phyloP scores from a whole-genome alignment of 148 eudicot genomes.

The Vaccinium corymbosum region DNA sequence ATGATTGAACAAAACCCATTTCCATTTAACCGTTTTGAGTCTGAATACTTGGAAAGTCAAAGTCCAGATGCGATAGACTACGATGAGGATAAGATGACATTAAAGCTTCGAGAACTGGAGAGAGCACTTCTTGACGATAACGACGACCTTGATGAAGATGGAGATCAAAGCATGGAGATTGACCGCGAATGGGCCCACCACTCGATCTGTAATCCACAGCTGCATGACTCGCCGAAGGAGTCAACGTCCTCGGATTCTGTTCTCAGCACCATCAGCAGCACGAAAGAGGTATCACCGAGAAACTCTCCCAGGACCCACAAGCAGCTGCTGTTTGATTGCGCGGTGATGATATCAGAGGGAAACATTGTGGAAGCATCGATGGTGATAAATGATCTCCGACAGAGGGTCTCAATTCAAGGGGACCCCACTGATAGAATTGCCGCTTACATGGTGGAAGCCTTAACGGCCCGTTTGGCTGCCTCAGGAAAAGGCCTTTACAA shows the following conservation, averaged over 20 bases:
- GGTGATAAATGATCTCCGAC: constrained; percentile 67
- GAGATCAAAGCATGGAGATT: constrained; percentile 53
- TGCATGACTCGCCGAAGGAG: constrained; percentile 70
- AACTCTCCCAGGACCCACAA: constrained; percentile 39
- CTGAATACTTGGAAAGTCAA: constrained; percentile 34
- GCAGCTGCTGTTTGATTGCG: constrained; percentile 70
- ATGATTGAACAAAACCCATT: constrained; percentile 18
- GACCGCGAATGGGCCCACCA: constrained; percentile 53
- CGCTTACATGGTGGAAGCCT: constrained; percentile 97
- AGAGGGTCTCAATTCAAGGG: constrained; percentile 80
- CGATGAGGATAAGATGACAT: constrained; percentile 56
- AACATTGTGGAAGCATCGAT: constrained; percentile 47
- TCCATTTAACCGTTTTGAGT: constrained; percentile 27
- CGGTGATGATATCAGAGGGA: constrained; percentile 64
- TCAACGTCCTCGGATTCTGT: constrained; percentile 65
- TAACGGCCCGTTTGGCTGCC: constrained; percentile 72
- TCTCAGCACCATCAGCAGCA: constrained; percentile 50
- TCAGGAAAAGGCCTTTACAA: constrained; percentile 81
- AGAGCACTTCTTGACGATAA: constrained; percentile 70
- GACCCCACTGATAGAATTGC: constrained; percentile 86
- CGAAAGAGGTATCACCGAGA: constrained; percentile 35
- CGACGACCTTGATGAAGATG: constrained; percentile 24
- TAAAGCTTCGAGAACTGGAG: constrained; percentile 88
- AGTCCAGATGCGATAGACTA: constrained; percentile 47
- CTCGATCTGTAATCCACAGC: constrained; percentile 24